phyloP scores from a whole-genome alignment of 495 filamentous ascomycete species.

The Parathielavia appendiculata region DNA sequence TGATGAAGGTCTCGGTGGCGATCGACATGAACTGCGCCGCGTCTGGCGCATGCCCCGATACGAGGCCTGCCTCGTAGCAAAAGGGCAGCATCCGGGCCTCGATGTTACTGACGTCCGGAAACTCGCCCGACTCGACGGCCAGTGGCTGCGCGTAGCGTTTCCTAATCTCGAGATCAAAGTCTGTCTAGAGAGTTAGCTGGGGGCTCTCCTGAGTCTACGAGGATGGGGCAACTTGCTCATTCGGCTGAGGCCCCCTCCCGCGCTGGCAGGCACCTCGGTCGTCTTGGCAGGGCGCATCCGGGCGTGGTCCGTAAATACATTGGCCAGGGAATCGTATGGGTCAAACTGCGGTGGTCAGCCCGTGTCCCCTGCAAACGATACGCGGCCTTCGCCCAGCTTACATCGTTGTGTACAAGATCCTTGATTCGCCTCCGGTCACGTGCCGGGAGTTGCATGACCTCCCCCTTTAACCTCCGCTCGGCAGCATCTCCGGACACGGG shows the following conservation, averaged over 20 bases:
- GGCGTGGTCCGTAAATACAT: slow-evolving; percentile 63
- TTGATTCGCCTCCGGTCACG: slow-evolving; percentile 85
- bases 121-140: slow-evolving; percentile 85
- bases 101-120: slow-evolving; percentile 76
- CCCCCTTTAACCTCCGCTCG: slow-evolving; percentile 82
- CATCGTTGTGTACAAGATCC: slow-evolving; percentile 57
- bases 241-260: slow-evolving; percentile 69
- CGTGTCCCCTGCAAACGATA: neutral
- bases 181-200: slow-evolving; percentile 35
- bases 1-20: slow-evolving; percentile 87
- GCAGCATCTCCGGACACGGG: slow-evolving; percentile 81
- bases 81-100: slow-evolving; percentile 85
- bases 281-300: slow-evolving; percentile 62
- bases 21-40: slow-evolving; percentile 83
- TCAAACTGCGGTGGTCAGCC: slow-evolving; percentile 51
- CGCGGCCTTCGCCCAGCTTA: slow-evolving; percentile 24
- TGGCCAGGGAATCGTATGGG: slow-evolving; percentile 56
- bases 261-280: slow-evolving; percentile 73
- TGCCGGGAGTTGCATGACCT: slow-evolving; percentile 87
- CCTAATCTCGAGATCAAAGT: slow-evolving; percentile 87
- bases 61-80: slow-evolving; percentile 86
- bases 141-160: slow-evolving; percentile 87
- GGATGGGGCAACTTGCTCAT: slow-evolving; percentile 61
- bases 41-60: slow-evolving; percentile 62
- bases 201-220: neutral